Evolutionary conservation across 2,329 filamentous ascomycete species (phyloP).

Genomic region (Hymenotorrendiella dingleyae): DNA sequence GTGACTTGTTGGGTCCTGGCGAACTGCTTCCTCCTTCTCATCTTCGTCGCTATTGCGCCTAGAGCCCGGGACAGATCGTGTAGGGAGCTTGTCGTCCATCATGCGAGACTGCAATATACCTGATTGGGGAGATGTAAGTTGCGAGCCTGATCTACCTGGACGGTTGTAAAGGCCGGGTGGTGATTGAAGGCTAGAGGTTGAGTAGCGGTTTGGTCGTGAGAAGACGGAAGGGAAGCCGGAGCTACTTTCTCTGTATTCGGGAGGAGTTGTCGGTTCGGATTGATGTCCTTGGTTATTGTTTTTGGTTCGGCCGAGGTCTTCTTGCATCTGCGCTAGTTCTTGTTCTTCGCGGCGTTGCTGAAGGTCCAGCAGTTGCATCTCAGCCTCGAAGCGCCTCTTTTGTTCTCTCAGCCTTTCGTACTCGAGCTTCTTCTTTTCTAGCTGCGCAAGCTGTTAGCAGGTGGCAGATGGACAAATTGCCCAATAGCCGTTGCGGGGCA

Average conservation of each 20-base stretch:
- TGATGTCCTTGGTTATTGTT: conserved; percentile 58
- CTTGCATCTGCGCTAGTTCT: conserved; percentile 79
- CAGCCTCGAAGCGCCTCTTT: conserved; percentile 81
- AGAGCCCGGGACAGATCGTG: conserved; percentile 79
- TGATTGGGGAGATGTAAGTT: conserved; percentile 71
- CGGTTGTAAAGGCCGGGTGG: conserved; percentile 71
- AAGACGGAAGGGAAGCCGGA: conserved; percentile 72
- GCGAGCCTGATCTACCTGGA: conserved; percentile 69
- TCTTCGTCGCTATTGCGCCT: conserved; percentile 88
- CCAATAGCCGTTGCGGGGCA: too few relatives aligned
- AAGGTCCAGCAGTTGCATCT: conserved; percentile 84
- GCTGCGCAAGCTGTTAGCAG: conserved; percentile 48
- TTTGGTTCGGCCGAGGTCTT: conserved; percentile 60
- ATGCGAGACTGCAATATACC: conserved; percentile 53
- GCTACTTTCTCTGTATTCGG: conserved; percentile 73
- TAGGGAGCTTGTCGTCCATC: conserved; percentile 63
- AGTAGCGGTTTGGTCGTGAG: conserved; percentile 81
- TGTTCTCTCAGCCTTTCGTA: conserved; percentile 89
- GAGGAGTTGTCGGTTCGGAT: conserved; percentile 92
- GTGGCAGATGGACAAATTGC: too few relatives aligned
- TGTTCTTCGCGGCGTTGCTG: conserved; percentile 77
- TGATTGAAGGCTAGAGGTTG: conserved; percentile 79
- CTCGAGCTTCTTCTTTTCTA: conserved; percentile 89
- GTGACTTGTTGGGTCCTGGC: conserved; percentile 64
- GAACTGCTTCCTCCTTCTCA: conserved; percentile 72